These are phyloP conservation scores for Saturnispora diversa DNA, from an alignment of 805 yeast genomes.

Conservation along the genomic window DNA sequence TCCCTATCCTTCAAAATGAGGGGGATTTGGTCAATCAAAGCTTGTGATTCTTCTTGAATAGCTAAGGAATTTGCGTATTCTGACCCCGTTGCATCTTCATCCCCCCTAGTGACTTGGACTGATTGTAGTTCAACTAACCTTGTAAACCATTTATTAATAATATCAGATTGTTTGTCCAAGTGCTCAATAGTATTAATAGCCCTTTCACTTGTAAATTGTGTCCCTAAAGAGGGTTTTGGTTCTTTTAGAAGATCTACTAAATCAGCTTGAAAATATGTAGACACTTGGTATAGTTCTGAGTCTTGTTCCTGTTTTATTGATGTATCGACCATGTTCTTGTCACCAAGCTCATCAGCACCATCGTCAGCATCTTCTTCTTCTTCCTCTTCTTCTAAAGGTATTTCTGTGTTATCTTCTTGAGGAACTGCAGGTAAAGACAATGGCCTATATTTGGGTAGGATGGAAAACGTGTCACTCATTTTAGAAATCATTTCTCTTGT, in stretches of 20 bases:
- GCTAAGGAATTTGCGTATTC: slow-evolving; percentile 72
- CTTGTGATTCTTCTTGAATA: slow-evolving; percentile 64
- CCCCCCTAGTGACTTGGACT: slow-evolving; percentile 34
- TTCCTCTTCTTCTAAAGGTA: slow-evolving; percentile 3
- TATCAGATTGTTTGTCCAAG: slow-evolving; percentile 44
- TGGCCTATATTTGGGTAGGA: slow-evolving; percentile 9
- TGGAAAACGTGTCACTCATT: slow-evolving; percentile 18
- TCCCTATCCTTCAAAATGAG: slow-evolving; percentile 40
- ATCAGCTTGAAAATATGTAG: slow-evolving; percentile 3
- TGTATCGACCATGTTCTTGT: no score
- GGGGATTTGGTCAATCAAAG: slow-evolving; percentile 48
- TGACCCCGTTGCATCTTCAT: slow-evolving; percentile 43
- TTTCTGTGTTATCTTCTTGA: background rate
- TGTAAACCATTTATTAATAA: slow-evolving; percentile 45
- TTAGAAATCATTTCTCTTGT: slow-evolving; percentile 27
- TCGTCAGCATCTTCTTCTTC: slow-evolving; percentile 6
- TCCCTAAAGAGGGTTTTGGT: slow-evolving; percentile 14
- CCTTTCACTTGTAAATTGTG: slow-evolving; percentile 24
- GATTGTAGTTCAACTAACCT: slow-evolving; percentile 37
- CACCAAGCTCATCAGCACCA: no score
- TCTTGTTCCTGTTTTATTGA: background rate
- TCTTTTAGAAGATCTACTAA: slow-evolving; percentile 2
- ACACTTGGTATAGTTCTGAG: slow-evolving; percentile 10
- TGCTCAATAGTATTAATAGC: slow-evolving; percentile 24
- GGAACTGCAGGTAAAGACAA: background rate